These are phyloP conservation scores for Lentinula detonsa DNA, from an alignment of 768 basidiomycete genomes.

Conservation along the genomic window DNA sequence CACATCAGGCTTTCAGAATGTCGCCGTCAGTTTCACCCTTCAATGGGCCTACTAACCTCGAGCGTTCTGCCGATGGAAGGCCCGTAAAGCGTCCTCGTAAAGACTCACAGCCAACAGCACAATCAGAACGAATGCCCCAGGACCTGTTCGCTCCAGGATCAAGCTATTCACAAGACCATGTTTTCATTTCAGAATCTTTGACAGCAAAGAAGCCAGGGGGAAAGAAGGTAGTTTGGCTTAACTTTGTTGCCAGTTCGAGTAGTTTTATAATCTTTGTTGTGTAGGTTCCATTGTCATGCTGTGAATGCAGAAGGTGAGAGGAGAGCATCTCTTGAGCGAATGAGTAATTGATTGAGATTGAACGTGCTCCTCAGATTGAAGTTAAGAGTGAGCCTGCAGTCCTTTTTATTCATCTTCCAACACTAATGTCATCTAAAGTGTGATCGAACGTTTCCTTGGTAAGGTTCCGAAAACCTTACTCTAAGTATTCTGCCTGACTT, in stretches of 20 bases:
- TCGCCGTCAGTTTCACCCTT: conserved; percentile 10
- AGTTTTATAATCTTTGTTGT: conserved; percentile 4
- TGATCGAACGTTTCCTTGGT: conserved; percentile 45
- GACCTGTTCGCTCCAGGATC: conserved; percentile 19
- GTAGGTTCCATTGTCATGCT: conserved; percentile 53
- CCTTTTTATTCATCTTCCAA: conserved; percentile 1
- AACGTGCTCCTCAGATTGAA: conserved; percentile 7
- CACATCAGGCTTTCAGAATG: conserved; percentile 16
- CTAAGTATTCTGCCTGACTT: not conserved
- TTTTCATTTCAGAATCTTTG: conserved; percentile 45
- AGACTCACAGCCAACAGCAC: conserved; percentile 14
- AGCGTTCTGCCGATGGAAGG: conserved; percentile 18
- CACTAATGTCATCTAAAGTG: conserved; percentile 25
- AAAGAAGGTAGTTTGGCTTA: conserved; percentile 34
- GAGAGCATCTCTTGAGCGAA: not conserved
- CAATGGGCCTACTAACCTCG: conserved; percentile 6
- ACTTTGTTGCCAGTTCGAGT: not conserved
- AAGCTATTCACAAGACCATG: conserved; percentile 34
- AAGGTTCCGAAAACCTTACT: conserved; percentile 25
- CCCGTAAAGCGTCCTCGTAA: conserved; percentile 45
- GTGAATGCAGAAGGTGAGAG: conserved; percentile 53
- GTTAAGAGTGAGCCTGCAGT: not conserved
- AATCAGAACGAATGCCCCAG: not conserved
- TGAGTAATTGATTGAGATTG: not conserved
- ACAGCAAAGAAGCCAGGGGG: conserved; percentile 37